Evolutionary conservation across 768 basidiomycete species (phyloP).

Genomic region (Trametes sanguinea): DNA sequence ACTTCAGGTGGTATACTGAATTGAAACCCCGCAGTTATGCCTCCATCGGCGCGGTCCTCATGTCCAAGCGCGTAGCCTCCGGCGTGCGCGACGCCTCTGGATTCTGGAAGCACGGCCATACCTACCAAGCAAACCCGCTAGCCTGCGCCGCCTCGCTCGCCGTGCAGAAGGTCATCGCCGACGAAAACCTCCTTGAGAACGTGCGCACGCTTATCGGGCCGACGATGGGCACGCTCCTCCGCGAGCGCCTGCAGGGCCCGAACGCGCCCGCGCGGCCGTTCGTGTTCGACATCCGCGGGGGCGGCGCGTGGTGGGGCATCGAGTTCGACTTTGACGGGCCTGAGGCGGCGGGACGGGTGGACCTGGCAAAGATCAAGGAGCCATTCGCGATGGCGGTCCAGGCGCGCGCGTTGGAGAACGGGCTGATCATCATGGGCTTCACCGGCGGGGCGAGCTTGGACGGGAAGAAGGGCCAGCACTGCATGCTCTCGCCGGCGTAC

Average conservation of each 20-base stretch:
- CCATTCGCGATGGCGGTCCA: constrained; percentile 72
- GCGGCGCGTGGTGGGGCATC: constrained; percentile 81
- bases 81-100: constrained; percentile 71
- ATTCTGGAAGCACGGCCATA: constrained; percentile 83
- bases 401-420: constrained; percentile 65
- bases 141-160: constrained; percentile 80
- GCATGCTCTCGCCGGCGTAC: constrained; percentile 79
- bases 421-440: constrained; percentile 74
- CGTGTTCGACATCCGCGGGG: constrained; percentile 80
- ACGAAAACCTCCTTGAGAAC: constrained; percentile 71
- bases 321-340: constrained; percentile 71
- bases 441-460: constrained; percentile 67
- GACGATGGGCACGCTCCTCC: constrained; percentile 56
- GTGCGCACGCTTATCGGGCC: constrained; percentile 55
- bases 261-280: constrained; percentile 63
- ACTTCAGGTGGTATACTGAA: neutral
- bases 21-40: constrained; percentile 56
- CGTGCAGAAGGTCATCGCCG: constrained; percentile 71
- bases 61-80: constrained; percentile 69
- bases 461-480: constrained; percentile 72
- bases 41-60: constrained; percentile 78
- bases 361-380: constrained; percentile 39
- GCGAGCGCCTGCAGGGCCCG: constrained; percentile 53
- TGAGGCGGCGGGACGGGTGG: constrained; percentile 44
- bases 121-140: constrained; percentile 77